Evolutionary conservation across 2,329 filamentous ascomycete genomes (phyloP).

Genomic region (Trichoderma guizhouense): DNA sequence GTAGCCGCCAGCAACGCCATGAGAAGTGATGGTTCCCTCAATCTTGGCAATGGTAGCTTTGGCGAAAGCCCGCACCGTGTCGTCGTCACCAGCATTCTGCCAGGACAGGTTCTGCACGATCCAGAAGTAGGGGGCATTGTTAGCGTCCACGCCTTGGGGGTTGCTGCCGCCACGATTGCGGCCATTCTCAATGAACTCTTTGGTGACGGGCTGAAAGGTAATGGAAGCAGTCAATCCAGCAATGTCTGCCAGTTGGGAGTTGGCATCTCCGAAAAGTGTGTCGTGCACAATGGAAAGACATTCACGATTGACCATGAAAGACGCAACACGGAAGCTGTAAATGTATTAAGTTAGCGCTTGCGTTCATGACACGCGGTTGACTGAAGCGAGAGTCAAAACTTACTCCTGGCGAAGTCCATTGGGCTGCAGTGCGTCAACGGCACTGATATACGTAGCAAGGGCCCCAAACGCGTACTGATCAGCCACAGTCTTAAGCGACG

Average conservation of each 20-base stretch:
- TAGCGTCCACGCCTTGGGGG: neutral
- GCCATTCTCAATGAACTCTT: slow-evolving; percentile 1
- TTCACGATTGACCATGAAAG: neutral
- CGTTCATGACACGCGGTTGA: neutral
- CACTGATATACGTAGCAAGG: neutral
- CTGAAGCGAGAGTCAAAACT: slow-evolving; percentile 1
- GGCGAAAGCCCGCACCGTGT: neutral
- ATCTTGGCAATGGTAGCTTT: neutral
- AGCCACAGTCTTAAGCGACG: neutral
- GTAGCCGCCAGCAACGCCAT: neutral
- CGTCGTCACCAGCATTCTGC: neutral
- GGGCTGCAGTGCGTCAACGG: neutral
- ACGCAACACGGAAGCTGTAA: slow-evolving; percentile 1
- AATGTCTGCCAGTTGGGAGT: neutral
- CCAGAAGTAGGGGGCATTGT: slow-evolving; percentile 1
- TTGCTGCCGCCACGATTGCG: neutral
- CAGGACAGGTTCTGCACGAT: neutral
- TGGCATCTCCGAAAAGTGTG: neutral
- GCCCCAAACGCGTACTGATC: slow-evolving; percentile 1
- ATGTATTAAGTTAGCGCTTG: neutral
- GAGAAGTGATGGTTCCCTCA: neutral
- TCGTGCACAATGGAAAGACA: neutral
- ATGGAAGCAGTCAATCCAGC: neutral
- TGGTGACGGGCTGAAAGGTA: neutral
- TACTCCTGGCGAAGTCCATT: slow-evolving; percentile 2